Conservation (phyloP, 148 eudicot species). For the Amaranthus palmeri region DNA sequence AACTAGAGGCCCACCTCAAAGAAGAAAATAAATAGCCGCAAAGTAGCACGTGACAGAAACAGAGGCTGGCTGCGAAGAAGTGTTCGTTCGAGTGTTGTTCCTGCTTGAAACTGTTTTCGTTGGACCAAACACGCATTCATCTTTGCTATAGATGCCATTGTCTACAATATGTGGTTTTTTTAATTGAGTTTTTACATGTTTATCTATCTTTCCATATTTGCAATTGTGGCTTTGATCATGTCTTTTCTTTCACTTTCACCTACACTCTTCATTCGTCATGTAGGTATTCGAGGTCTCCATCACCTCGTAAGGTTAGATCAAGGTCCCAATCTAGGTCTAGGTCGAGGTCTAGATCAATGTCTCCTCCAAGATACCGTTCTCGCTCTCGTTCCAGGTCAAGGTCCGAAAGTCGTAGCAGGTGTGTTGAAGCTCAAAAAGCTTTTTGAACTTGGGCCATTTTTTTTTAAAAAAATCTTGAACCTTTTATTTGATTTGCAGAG, state of each 20-base stretch:
- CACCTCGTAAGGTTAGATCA: slow-evolving; percentile 45
- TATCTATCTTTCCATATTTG: neutral
- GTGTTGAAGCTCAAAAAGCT: slow-evolving; percentile 13
- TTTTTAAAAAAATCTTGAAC: neutral
- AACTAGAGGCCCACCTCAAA: too few relatives aligned
- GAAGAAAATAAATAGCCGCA: too few relatives aligned
- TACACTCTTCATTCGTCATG: neutral
- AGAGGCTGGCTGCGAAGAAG: too few relatives aligned
- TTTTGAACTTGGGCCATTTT: neutral
- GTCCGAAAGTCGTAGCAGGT: slow-evolving; percentile 63
- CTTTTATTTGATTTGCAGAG: slow-evolving; percentile 36
- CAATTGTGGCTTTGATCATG: neutral
- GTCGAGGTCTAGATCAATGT: slow-evolving; percentile 54
- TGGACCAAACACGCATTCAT: too few relatives aligned
- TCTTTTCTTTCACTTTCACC: neutral
- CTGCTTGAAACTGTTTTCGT: too few relatives aligned
- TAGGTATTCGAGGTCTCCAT: slow-evolving; percentile 69
- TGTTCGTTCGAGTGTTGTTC: too few relatives aligned
- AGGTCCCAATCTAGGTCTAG: slow-evolving; percentile 49
- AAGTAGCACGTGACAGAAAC: too few relatives aligned
- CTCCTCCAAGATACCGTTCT: slow-evolving; percentile 46
- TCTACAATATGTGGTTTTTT: too few relatives aligned
- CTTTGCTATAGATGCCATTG: too few relatives aligned
- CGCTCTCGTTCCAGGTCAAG: slow-evolving; percentile 51
- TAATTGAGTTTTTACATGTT: neutral